phyloP scores from a whole-genome alignment of 805 yeast species.

The Barnettozyma botsteinii region DNA sequence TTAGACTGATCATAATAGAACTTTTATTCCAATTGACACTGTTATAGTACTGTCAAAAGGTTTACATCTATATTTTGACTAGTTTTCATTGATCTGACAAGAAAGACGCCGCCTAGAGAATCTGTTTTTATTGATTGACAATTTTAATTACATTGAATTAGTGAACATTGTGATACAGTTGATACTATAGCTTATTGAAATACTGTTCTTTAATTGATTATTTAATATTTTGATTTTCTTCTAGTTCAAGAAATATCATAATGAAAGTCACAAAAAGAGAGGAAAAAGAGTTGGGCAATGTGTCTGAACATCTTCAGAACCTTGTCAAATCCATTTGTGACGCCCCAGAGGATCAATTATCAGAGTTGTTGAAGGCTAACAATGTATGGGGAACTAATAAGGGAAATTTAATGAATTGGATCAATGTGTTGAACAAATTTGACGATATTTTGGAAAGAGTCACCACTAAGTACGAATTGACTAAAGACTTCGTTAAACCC shows the following conservation, averaged over 20 bases:
- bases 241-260: neutral
- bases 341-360: conserved; percentile 35
- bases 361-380: conserved; percentile 33
- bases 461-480: conserved; percentile 48
- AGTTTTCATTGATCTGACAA: no score
- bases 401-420: conserved; percentile 73
- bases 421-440: conserved; percentile 66
- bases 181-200: no score
- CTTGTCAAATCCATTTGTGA: conserved; percentile 35
- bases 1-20: no score
- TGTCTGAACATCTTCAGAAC: conserved; percentile 29
- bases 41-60: no score
- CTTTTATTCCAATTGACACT: no score
- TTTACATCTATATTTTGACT: no score
- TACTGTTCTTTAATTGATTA: no score
- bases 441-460: conserved; percentile 57
- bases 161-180: no score
- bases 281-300: conserved; percentile 19
- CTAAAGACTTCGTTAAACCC: conserved; percentile 41
- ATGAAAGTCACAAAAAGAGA: conserved; percentile 27
- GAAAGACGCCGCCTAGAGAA: no score
- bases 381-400: conserved; percentile 55
- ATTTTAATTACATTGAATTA: no score
- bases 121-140: no score
- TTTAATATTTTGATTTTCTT: no score